Percentiles rank a stretch among this genome's conserved stretches.
These are phyloP conservation scores for Penicillium pulvis DNA, from an alignment of 495 filamentous ascomycete genomes.

Conservation along the genomic window DNA sequence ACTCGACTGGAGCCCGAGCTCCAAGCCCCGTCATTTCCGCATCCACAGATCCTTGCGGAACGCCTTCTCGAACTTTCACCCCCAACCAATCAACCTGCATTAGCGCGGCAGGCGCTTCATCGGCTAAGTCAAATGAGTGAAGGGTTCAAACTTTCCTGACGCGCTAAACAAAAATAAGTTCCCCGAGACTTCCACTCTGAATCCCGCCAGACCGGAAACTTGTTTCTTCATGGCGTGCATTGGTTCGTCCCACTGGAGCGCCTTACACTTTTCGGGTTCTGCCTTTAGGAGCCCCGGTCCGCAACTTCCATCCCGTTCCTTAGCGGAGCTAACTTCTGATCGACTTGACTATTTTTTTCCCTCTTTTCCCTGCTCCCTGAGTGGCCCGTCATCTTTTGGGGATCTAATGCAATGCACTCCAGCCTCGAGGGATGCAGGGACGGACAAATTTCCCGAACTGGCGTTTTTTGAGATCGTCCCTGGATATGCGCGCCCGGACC, in stretches of 20 bases:
- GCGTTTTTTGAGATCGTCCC: conserved; percentile 23
- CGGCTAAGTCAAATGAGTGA: conserved; percentile 1
- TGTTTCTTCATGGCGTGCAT: conserved; percentile 10
- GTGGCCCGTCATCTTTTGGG: neutral
- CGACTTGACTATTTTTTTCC: too few species aligned
- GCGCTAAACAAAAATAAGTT: conserved; percentile 21
- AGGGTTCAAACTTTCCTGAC: conserved; percentile 18
- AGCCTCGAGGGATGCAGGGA: conserved; percentile 21
- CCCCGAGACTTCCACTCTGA: conserved; percentile 19
- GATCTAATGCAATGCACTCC: conserved; percentile 16
- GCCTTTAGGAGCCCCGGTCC: neutral
- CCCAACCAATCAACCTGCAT: conserved; percentile 20
- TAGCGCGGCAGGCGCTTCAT: conserved; percentile 9
- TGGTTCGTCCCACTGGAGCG: neutral
- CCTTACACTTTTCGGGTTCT: neutral
- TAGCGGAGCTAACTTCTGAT: neutral
- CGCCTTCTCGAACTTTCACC: conserved; percentile 14
- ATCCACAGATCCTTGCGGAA: conserved; percentile 22
- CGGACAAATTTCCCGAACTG: conserved; percentile 33
- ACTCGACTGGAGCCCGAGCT: conserved; percentile 11
- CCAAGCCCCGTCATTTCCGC: conserved; percentile 1
- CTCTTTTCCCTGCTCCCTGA: neutral
- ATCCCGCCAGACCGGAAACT: conserved; percentile 20
- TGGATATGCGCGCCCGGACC: conserved; percentile 17
- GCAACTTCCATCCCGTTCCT: neutral